Percentiles rank a stretch among this genome's conserved stretches.
Evolutionary conservation across 2,329 filamentous ascomycete genomes (phyloP).

Genomic region (Lithohypha guttulata): DNA sequence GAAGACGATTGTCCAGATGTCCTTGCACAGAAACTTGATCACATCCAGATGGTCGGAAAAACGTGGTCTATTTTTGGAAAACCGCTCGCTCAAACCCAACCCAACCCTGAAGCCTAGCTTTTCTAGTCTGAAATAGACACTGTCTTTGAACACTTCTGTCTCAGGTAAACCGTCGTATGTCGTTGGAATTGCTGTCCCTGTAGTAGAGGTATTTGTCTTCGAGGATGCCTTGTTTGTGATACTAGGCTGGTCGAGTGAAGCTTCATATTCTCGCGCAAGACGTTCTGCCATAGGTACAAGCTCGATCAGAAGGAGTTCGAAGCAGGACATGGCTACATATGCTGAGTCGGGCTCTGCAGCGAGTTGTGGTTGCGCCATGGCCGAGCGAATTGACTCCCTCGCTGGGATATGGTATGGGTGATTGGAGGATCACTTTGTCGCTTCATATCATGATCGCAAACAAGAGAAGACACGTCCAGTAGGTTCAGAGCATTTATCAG

Average conservation of each 20-base stretch:
- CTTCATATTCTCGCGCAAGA: slow-evolving; percentile 47
- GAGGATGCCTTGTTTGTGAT: slow-evolving; percentile 11
- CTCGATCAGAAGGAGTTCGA: slow-evolving; percentile 94
- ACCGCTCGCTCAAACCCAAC: slow-evolving; percentile 79
- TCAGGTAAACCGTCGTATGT: slow-evolving; percentile 23
- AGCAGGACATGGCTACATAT: slow-evolving; percentile 71
- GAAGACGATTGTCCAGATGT: slow-evolving; percentile 89
- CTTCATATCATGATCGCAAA: slow-evolving; percentile 6
- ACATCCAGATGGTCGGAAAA: slow-evolving; percentile 88
- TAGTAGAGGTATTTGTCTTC: slow-evolving; percentile 3
- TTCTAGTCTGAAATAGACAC: slow-evolving; percentile 76
- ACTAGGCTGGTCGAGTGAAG: slow-evolving; percentile 17
- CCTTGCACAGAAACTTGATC: slow-evolving; percentile 98
- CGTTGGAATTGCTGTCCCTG: slow-evolving; percentile 6
- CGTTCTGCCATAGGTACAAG: slow-evolving; percentile 89
- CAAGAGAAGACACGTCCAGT: no score
- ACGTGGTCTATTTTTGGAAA: slow-evolving; percentile 57
- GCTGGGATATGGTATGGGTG: no score
- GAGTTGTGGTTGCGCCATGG: slow-evolving; percentile 32
- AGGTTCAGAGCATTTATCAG: no score
- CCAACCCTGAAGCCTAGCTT: slow-evolving; percentile 82
- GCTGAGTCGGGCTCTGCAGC: slow-evolving; percentile 67
- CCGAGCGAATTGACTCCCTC: no score
- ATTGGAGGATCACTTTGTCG: no score
- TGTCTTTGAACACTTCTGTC: slow-evolving; percentile 69